Conservation (phyloP, 495 filamentous ascomycete species). For the Neurospora terricola region DNA sequence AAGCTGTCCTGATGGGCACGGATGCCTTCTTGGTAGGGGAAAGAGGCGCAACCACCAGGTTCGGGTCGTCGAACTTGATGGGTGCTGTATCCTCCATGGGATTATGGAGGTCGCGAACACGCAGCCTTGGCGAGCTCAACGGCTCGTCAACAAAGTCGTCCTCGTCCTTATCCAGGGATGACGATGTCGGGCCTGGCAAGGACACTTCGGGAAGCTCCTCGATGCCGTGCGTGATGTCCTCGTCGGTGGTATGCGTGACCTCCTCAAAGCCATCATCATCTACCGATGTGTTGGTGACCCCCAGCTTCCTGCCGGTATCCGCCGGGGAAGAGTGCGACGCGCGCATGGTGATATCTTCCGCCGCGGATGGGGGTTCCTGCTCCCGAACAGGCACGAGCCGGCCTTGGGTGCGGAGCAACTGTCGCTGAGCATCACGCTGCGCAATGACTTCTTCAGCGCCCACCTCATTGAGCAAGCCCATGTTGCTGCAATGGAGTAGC, state of each 20-base stretch:
- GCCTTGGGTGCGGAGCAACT: conserved; percentile 64
- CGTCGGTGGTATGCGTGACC: conserved; percentile 61
- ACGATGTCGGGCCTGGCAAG: conserved; percentile 19
- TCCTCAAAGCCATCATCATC: conserved; percentile 96
- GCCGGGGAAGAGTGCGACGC: conserved; percentile 35
- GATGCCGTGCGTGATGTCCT: conserved; percentile 46
- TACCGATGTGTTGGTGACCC: conserved; percentile 57
- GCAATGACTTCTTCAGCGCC: conserved; percentile 84
- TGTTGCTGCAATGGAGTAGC: conserved; percentile 95
- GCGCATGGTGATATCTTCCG: conserved; percentile 36
- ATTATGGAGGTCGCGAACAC: conserved; percentile 25
- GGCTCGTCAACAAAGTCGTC: conserved; percentile 66
- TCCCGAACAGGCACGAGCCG: conserved; percentile 28
- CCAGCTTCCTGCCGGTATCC: conserved; percentile 47
- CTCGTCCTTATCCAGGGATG: conserved; percentile 45
- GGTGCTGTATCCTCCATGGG: neutral
- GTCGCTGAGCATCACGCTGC: conserved; percentile 71
- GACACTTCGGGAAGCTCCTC: conserved; percentile 38
- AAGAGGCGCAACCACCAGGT: conserved; percentile 38
- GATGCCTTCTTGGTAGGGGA: conserved; percentile 35
- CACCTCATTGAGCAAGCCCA: conserved; percentile 88
- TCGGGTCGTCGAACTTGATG: conserved; percentile 29
- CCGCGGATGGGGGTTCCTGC: conserved; percentile 26
- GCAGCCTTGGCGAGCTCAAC: conserved; percentile 46
- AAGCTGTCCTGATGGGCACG: neutral